Percentiles rank a stretch among this genome's conserved stretches.
Conservation (phyloP, 495 filamentous ascomycete species). For the Penicillium cinerascens region DNA sequence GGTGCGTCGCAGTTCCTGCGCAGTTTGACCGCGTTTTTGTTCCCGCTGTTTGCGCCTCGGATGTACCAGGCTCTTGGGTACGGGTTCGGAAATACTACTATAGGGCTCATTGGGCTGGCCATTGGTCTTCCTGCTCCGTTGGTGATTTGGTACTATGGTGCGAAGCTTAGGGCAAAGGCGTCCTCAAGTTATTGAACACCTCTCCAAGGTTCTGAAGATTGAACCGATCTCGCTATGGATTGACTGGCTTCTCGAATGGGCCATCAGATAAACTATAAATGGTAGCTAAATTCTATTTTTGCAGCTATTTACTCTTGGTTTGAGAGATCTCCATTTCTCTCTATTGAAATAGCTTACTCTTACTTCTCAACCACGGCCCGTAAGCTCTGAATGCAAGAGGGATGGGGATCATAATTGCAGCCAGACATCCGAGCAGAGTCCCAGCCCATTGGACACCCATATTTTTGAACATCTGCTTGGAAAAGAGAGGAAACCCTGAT, state of each 20-base stretch:
- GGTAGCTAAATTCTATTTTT: neutral
- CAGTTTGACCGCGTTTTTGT: slow-evolving; percentile 26
- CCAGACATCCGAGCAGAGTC: slow-evolving; percentile 74
- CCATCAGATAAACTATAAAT: too few species aligned
- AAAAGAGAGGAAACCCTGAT: slow-evolving; percentile 79
- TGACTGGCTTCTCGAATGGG: too few species aligned
- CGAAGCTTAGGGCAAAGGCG: slow-evolving; percentile 5
- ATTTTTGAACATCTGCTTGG: slow-evolving; percentile 74
- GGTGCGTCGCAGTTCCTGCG: slow-evolving; percentile 14
- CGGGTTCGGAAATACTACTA: slow-evolving; percentile 52
- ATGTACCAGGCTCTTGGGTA: slow-evolving; percentile 55
- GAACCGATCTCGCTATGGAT: neutral
- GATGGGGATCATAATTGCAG: slow-evolving; percentile 67
- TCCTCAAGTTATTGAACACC: neutral
- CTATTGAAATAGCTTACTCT: slow-evolving; percentile 26
- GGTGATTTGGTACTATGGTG: slow-evolving; percentile 15
- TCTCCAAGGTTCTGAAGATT: neutral
- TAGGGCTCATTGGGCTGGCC: slow-evolving; percentile 11
- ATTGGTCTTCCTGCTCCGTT: slow-evolving; percentile 15
- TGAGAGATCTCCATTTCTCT: neutral
- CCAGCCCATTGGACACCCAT: slow-evolving; percentile 77
- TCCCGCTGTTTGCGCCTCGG: slow-evolving; percentile 52
- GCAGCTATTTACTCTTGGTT: too few species aligned
- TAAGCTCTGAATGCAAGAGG: slow-evolving; percentile 45
- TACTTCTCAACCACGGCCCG: slow-evolving; percentile 30